Evolutionary conservation across 768 basidiomycete genomes (phyloP).

Genomic region (Tremella fuciformis): DNA sequence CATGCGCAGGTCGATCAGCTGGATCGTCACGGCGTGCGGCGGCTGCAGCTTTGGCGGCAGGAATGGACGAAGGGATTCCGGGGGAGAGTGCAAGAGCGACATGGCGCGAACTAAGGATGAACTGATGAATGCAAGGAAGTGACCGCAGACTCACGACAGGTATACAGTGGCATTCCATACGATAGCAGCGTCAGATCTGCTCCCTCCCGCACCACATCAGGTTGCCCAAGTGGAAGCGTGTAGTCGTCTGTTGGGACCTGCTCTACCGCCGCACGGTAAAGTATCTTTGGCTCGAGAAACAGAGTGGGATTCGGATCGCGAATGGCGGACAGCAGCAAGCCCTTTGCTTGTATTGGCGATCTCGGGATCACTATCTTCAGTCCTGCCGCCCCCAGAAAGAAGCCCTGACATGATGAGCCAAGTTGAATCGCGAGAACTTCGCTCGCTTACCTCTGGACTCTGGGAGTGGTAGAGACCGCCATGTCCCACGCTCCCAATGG

Average conservation of each 20-base stretch:
- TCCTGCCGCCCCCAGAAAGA: conserved; percentile 85
- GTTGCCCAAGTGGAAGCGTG: conserved; percentile 73
- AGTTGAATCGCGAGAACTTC: neutral
- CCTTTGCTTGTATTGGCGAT: conserved; percentile 93
- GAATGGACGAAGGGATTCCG: conserved; percentile 61
- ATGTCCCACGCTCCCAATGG: conserved; percentile 87
- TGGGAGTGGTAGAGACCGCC: conserved; percentile 93
- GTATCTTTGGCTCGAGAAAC: conserved; percentile 91
- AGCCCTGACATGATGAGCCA: conserved; percentile 53
- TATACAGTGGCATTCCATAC: conserved; percentile 91
- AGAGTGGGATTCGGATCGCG: conserved; percentile 91
- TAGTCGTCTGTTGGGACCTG: conserved; percentile 89
- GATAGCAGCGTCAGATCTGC: conserved; percentile 83
- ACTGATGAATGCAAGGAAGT: neutral
- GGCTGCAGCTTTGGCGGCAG: conserved; percentile 65
- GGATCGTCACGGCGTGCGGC: conserved; percentile 61
- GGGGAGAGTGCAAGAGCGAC: conserved; percentile 67
- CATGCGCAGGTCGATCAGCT: conserved; percentile 85
- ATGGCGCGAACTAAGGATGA: conserved; percentile 57
- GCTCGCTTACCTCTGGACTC: conserved; percentile 64
- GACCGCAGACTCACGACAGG: conserved; percentile 56
- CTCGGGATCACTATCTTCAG: conserved; percentile 95
- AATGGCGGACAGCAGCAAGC: conserved; percentile 77
- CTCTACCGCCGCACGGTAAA: conserved; percentile 92
- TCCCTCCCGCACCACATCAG: conserved; percentile 71